Evolutionary conservation across 257 asterid species (phyloP).

Genomic region (Craterostigma plantagineum): DNA sequence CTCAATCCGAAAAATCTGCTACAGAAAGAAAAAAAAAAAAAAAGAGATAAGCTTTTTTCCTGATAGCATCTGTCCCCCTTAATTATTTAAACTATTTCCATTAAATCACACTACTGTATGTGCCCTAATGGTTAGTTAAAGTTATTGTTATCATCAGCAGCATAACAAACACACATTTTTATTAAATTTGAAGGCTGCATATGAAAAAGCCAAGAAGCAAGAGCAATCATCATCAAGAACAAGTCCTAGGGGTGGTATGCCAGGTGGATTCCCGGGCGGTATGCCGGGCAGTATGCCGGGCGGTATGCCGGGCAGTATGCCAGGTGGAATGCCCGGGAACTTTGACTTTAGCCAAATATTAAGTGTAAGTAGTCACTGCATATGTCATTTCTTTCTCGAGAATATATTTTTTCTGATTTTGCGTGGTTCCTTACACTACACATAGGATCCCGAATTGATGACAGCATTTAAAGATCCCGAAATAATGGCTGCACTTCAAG

Average conservation of each 20-base stretch:
- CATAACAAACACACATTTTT: background rate
- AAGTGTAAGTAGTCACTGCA: slow-evolving; percentile 18
- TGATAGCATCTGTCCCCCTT: too few species aligned
- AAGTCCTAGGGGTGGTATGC: slow-evolving; percentile 42
- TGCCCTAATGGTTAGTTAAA: too few species aligned
- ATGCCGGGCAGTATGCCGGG: slow-evolving; percentile 23
- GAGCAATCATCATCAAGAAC: slow-evolving; percentile 69
- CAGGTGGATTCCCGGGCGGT: slow-evolving; percentile 30
- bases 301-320: slow-evolving; percentile 2
- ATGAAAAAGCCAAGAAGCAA: slow-evolving; percentile 77
- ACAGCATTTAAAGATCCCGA: slow-evolving; percentile 95
- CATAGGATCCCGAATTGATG: slow-evolving; percentile 96
- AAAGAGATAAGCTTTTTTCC: background rate
- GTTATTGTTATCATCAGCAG: too few species aligned
- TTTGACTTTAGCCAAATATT: slow-evolving; percentile 81
- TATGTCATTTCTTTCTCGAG: background rate
- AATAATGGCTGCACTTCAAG: slow-evolving; percentile 97
- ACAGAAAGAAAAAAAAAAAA: too few species aligned
- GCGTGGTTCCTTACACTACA: background rate
- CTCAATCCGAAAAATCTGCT: too few species aligned
- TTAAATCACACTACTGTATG: too few species aligned
- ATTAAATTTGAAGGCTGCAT: slow-evolving; percentile 60
- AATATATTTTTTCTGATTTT: background rate
- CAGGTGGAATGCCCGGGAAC: slow-evolving; percentile 43
- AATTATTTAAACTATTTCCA: too few species aligned